These are phyloP conservation scores for Nemania sp. DNA, from an alignment of 2,329 filamentous ascomycete species.

Conservation along the genomic window DNA sequence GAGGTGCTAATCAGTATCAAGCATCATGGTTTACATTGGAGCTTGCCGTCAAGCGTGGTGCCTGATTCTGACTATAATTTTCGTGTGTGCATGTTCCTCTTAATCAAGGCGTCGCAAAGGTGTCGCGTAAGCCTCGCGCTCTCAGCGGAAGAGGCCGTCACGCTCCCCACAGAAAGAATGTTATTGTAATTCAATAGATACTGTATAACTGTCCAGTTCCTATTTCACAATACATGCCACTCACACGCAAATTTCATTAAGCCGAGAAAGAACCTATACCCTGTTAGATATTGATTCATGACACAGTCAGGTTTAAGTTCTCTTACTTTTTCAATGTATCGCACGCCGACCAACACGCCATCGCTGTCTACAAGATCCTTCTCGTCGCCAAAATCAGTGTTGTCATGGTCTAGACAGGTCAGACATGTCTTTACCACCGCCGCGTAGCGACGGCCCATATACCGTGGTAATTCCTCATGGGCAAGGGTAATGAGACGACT, in stretches of 20 bases:
- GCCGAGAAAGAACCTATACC: slow-evolving; percentile 2
- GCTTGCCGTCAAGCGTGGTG: too few relatives aligned
- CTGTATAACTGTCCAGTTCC: too few relatives aligned
- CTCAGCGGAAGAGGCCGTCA: too few relatives aligned
- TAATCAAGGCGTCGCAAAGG: too few relatives aligned
- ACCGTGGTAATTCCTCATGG: slow-evolving; percentile 16
- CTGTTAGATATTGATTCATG: neutral
- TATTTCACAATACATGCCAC: too few relatives aligned
- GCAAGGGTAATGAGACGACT: neutral
- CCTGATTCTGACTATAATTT: too few relatives aligned
- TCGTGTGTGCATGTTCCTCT: too few relatives aligned
- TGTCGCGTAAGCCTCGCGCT: too few relatives aligned
- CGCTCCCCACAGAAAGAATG: too few relatives aligned
- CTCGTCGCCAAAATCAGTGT: slow-evolving; percentile 37
- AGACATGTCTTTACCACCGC: slow-evolving; percentile 38
- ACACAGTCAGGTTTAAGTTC: neutral
- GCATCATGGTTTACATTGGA: too few relatives aligned
- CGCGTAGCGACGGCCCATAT: slow-evolving; percentile 36
- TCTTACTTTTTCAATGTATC: slow-evolving; percentile 36
- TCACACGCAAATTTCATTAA: slow-evolving; percentile 3
- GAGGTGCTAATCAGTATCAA: too few relatives aligned
- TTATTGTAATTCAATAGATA: too few relatives aligned
- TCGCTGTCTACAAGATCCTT: slow-evolving; percentile 37
- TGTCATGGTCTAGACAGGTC: slow-evolving; percentile 38
- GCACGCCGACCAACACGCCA: slow-evolving; percentile 30